These are phyloP conservation scores for Beauveria sp. DNA, from an alignment of 2,329 filamentous ascomycete species.

Conservation along the genomic window DNA sequence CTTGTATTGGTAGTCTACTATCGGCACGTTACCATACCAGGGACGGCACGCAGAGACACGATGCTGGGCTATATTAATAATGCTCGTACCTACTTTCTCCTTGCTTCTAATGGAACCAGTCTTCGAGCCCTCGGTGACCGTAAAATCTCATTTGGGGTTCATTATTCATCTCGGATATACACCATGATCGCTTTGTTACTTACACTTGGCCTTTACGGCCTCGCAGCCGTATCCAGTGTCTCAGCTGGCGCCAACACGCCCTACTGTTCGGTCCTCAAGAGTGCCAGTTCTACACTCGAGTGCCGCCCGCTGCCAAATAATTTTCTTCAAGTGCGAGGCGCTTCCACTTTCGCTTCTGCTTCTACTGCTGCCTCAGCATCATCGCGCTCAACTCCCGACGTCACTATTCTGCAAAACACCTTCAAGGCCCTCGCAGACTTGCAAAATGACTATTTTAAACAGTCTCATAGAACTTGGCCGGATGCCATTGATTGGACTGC, in stretches of 20 bases:
- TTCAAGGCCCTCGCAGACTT: constrained; percentile 63
- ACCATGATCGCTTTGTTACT: constrained; percentile 7
- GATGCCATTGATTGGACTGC: constrained; percentile 87
- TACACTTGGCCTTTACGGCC: neutral
- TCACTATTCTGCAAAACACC: constrained; percentile 37
- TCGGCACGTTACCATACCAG: neutral
- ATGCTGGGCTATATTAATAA: constrained; percentile 4
- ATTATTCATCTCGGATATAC: neutral
- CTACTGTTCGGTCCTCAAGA: constrained; percentile 3
- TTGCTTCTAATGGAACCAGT: neutral
- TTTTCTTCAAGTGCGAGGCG: neutral
- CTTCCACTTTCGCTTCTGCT: neutral
- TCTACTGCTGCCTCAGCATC: neutral
- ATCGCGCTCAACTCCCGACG: neutral
- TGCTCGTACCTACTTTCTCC: neutral
- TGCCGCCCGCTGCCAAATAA: neutral
- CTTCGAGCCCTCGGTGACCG: neutral
- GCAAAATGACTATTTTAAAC: constrained; percentile 69
- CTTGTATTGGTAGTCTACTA: neutral
- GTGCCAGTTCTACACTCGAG: neutral
- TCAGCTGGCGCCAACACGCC: neutral
- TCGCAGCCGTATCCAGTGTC: neutral
- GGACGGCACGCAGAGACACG: neutral
- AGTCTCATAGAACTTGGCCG: constrained; percentile 77
- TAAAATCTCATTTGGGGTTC: neutral